Evolutionary conservation across 2,329 filamentous ascomycete species (phyloP), one percentile per base, ranked within the genome.

Genomic region (Phyllosticta ampelicida): DNA sequence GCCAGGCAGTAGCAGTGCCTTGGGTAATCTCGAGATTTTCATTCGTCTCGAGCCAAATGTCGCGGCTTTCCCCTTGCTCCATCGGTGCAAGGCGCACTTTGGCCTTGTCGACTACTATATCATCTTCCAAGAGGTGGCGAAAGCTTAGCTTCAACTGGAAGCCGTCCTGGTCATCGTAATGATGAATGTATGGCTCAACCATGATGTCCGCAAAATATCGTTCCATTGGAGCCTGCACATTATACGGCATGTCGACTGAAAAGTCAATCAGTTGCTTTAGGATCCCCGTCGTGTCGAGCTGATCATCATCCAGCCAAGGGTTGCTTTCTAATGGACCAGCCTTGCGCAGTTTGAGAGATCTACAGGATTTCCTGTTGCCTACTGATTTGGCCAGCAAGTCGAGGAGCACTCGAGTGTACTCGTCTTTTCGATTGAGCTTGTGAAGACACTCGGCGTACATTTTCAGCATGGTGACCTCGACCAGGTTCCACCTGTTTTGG

Each of bases 381-480:
- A 71, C 85, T 0, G 83, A 80, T 67, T 89, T 90, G 8, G 81
- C 82, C 10, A 94, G 73, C 1, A 96, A 75, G 65, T 87, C 86
- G 13, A 96, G 76, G 9, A 89, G 79, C 9, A 88, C 85, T 21
- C 83, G 82, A 16, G 91, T 84, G 65, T 90, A 95, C 61, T 95
- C 89, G 55, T 92, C 87, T 60, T 84, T 84, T 13, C 84, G 83
- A 53, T 86, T 78, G 26, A 96, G 79, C 64, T 89, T 81, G 63
- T 87, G 86, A 26, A 99, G 78, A 69, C 91, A 97, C 53, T 82
- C 81, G 0, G 88, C 83, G 68, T 96, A 94, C 79, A 96, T 86
- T 62, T 89, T 82, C 5, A 97, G 79, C 80, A 96, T 88, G 0
- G 86, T 86, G 3, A 90, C 77, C 67, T 97, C 90, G 11, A 96